A percentile compares a stretch with the other conserved stretches of the same genome.
These are phyloP conservation scores for Geranium brycei DNA, from an alignment of 345 rosid species.

Conservation along the genomic window DNA sequence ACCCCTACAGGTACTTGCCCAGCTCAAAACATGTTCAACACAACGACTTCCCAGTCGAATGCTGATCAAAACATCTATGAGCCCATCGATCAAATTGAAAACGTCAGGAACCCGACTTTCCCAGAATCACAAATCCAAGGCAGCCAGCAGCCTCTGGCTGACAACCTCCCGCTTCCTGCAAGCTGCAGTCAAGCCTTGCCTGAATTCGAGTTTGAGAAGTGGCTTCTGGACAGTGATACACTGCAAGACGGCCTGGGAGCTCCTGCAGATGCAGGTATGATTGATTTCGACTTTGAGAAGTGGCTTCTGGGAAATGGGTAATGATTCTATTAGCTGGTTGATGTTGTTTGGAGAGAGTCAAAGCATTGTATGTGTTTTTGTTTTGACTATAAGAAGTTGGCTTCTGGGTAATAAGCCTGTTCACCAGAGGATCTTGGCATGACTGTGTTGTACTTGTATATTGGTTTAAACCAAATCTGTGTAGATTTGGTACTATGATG, in stretches of 20 bases:
- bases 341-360: no score
- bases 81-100: no score
- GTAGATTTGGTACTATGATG: no score
- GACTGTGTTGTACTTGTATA: no score
- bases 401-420: no score
- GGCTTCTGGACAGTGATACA: not conserved
- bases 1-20: no score
- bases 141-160: constrained; percentile 15
- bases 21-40: not conserved
- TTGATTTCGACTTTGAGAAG: constrained; percentile 13
- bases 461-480: no score
- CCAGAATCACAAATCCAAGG: constrained; percentile 12
- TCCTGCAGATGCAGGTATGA: constrained; percentile 9
- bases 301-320: constrained; percentile 22
- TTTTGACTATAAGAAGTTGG: no score
- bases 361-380: no score
- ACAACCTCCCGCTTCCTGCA: not conserved
- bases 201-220: not conserved
- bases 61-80: not conserved
- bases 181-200: not conserved
- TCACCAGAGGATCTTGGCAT: no score
- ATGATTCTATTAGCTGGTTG: not conserved
- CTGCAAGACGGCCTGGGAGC: constrained; percentile 6
- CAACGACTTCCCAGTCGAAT: constrained; percentile 12
- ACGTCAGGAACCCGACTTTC: not conserved